A percentile compares a stretch with the other conserved stretches of the same genome.
phyloP scores from a whole-genome alignment of 352 stramenopile genomes.

The Globisporangium canariense region DNA sequence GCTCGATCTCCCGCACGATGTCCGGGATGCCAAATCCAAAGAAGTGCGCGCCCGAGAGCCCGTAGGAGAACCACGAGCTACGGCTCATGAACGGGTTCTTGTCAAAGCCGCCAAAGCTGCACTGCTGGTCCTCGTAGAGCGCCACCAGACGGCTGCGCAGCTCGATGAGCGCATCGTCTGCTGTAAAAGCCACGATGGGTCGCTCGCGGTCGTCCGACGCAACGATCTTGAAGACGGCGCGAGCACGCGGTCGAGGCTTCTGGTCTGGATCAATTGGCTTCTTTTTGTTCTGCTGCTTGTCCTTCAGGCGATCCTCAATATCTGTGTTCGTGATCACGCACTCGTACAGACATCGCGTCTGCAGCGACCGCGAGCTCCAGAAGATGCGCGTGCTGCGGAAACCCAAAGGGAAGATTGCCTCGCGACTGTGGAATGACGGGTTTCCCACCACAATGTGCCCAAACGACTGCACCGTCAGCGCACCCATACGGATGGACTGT shows the following conservation, averaged over 20 bases:
- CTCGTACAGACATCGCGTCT: conserved; percentile 86
- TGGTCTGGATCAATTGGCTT: background rate
- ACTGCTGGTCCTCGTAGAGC: conserved; percentile 64
- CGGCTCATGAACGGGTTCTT: conserved; percentile 71
- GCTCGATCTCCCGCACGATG: conserved; percentile 65
- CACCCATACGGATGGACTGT: conserved; percentile 67
- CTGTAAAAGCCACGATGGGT: conserved; percentile 58
- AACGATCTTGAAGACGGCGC: conserved; percentile 73
- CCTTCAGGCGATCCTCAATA: conserved; percentile 44
- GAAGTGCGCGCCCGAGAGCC: conserved; percentile 71
- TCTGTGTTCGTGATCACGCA: conserved; percentile 84
- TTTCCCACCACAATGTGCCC: conserved; percentile 77
- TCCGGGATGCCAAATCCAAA: conserved; percentile 77
- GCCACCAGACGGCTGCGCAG: conserved; percentile 67
- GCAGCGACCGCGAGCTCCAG: conserved; percentile 74
- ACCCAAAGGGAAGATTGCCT: conserved; percentile 86
- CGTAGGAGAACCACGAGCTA: conserved; percentile 80
- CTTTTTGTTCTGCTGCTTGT: background rate
- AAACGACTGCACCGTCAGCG: conserved; percentile 78
- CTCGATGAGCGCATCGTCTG: conserved; percentile 69
- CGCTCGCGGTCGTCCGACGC: conserved; percentile 63
- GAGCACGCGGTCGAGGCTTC: conserved; percentile 15
- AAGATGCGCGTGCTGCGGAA: conserved; percentile 92
- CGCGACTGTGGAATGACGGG: conserved; percentile 81
- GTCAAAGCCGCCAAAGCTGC: conserved; percentile 30